phyloP scores from a whole-genome alignment of 768 basidiomycete genomes.

The Suillus placidus region DNA sequence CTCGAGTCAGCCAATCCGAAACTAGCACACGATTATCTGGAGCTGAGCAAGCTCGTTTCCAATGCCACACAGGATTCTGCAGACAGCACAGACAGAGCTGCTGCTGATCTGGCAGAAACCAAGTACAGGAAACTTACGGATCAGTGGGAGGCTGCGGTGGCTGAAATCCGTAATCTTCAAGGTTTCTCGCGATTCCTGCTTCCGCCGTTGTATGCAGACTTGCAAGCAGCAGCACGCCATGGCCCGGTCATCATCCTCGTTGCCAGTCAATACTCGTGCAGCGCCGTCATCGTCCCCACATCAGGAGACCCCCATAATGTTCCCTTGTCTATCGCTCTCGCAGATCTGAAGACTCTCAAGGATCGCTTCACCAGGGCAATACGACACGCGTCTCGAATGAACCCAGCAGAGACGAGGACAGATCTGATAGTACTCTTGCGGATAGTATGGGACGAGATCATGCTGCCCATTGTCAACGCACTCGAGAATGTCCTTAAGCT shows the following conservation, averaged over 20 bases:
- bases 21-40: not conserved
- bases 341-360: not conserved
- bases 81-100: not conserved
- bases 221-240: not conserved
- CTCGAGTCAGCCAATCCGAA: not conserved
- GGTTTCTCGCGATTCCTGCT: not conserved
- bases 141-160: not conserved
- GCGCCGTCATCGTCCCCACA: not conserved
- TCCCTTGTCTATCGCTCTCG: not conserved
- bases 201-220: not conserved
- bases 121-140: not conserved
- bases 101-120: not conserved
- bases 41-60: not conserved
- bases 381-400: not conserved
- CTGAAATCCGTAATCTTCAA: not conserved
- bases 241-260: not conserved
- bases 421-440: not conserved
- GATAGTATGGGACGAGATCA: not conserved
- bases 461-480: not conserved
- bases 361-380: not conserved
- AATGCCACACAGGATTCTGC: not conserved
- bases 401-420: rapidly evolving
- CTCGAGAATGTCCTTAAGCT: not conserved
- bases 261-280: not conserved
- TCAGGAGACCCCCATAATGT: not conserved